Conservation (phyloP, 2,329 filamentous ascomycete species). For the Diaporthe citri region DNA sequence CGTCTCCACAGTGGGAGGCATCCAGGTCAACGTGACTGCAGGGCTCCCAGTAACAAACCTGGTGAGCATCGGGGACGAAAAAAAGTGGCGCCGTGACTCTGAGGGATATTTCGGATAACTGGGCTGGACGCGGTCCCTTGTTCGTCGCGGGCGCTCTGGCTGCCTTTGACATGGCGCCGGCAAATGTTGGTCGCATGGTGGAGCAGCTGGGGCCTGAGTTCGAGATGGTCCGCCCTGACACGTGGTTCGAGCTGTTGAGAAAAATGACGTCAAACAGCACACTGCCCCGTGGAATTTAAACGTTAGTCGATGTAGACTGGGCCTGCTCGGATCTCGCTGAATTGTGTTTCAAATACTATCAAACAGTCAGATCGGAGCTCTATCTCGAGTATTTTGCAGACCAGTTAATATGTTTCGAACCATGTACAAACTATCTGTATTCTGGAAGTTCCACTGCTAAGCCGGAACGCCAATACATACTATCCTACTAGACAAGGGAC, state of each 20-base stretch:
- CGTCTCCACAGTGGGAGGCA: not conserved
- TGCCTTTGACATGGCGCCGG: not conserved
- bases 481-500: not conserved
- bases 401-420: not conserved
- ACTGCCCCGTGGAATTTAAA: not conserved
- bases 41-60: not conserved
- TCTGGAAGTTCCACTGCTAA: not conserved
- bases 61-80: not conserved
- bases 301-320: not conserved
- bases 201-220: slow-evolving; percentile 2
- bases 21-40: not conserved
- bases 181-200: not conserved
- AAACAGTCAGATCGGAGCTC: not conserved
- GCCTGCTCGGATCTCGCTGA: not conserved
- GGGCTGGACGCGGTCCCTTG: not conserved
- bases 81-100: not conserved
- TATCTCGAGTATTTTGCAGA: not conserved
- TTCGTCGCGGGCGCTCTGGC: not conserved
- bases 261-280: not conserved
- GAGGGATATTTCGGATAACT: not conserved
- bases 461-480: not conserved
- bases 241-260: not conserved
- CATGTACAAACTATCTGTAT: not conserved
- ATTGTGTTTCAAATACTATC: not conserved
- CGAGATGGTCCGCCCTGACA: not conserved